These are phyloP conservation scores for Scenedesmus sp. DNA, from an alignment of 163 green algal genomes.

Conservation along the genomic window DNA sequence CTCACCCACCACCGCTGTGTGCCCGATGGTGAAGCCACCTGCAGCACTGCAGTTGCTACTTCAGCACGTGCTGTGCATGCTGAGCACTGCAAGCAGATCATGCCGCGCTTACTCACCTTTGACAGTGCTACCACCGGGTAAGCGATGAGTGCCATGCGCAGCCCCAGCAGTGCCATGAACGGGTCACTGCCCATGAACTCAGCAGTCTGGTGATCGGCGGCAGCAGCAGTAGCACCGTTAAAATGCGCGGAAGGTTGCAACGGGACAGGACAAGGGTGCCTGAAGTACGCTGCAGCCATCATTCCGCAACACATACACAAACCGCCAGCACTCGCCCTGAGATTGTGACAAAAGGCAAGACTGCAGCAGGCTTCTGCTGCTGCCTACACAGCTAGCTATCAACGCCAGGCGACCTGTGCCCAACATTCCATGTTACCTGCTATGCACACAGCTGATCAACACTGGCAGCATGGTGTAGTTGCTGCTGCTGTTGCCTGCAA, in stretches of 20 bases:
- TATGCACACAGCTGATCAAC: not conserved
- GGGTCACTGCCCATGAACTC: constrained; percentile 55
- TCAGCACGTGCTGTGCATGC: not conserved
- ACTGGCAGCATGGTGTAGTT: not conserved
- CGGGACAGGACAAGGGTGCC: not conserved
- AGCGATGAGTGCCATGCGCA: constrained; percentile 46
- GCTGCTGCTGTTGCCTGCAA: constrained; percentile 3
- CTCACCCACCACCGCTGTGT: too few relatives aligned
- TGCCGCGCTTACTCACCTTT: constrained; percentile 11
- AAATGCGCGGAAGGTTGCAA: not conserved
- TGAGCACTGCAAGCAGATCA: not conserved
- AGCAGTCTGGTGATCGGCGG: constrained; percentile 18
- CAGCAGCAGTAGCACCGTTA: not conserved
- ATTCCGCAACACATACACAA: not conserved
- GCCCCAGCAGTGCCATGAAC: constrained; percentile 36
- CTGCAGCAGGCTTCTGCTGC: not conserved
- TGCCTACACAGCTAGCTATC: not conserved
- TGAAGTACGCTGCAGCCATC: not conserved
- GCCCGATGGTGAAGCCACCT: not conserved
- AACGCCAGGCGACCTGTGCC: not conserved
- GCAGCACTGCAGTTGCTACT: not conserved
- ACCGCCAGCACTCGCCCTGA: not conserved
- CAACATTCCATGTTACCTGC: not conserved
- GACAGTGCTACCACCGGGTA: constrained; percentile 45
- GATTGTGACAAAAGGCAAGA: too few relatives aligned